These are phyloP conservation scores for Geotrichum citri-aurantii DNA, from an alignment of 1,139 yeast genomes.

Conservation along the genomic window DNA sequence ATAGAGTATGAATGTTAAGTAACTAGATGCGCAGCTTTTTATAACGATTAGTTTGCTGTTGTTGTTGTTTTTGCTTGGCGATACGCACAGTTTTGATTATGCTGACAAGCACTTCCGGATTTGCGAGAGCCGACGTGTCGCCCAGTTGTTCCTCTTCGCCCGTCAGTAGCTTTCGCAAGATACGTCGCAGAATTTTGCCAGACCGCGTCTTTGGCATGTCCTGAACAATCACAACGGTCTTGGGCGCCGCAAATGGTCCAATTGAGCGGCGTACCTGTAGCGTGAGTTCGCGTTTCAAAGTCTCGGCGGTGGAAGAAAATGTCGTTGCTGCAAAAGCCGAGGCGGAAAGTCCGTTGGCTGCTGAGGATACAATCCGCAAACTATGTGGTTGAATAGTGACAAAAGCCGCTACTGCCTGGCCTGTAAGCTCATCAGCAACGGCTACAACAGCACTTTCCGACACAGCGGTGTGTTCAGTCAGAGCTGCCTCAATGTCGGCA, in stretches of 20 bases:
- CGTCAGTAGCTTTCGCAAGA: constrained; percentile 75
- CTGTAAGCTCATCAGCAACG: constrained; percentile 79
- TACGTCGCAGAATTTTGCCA: constrained; percentile 93
- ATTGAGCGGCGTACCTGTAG: constrained; percentile 77
- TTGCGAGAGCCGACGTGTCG: constrained; percentile 76
- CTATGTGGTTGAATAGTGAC: constrained; percentile 58
- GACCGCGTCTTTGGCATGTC: constrained; percentile 93
- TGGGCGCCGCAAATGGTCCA: constrained; percentile 94
- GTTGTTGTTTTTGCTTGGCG: background rate
- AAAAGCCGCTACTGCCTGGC: constrained; percentile 86
- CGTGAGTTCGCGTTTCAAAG: constrained; percentile 65
- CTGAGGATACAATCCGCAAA: background rate
- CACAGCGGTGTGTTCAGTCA: constrained; percentile 65
- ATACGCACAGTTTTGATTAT: constrained; percentile 41
- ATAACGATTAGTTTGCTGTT: background rate
- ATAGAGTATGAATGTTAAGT: background rate
- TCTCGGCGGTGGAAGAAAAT: constrained; percentile 38
- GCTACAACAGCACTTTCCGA: constrained; percentile 90
- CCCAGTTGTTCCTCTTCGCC: constrained; percentile 85
- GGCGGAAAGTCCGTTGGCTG: background rate
- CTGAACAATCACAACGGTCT: constrained; percentile 67
- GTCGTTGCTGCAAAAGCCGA: background rate
- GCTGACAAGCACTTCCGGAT: constrained; percentile 71
- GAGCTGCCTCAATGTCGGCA: constrained; percentile 84
- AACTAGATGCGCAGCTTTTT: background rate